These are phyloP conservation scores for Zygotorulaspora florentina DNA, from an alignment of 805 yeast species.

Conservation along the genomic window DNA sequence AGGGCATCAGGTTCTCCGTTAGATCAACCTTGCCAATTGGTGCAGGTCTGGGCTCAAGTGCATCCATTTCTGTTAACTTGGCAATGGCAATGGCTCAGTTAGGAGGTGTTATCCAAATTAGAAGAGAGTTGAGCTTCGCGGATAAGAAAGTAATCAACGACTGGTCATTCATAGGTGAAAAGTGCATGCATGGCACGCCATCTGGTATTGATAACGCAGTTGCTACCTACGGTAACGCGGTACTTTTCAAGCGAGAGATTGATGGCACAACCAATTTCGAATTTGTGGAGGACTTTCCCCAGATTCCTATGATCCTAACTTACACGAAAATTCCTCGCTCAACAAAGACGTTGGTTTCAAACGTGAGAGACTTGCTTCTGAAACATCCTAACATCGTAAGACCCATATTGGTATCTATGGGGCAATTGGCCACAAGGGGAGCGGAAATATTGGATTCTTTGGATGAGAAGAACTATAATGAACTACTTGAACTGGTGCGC, in stretches of 20 bases:
- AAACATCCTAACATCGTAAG: conserved; percentile 52
- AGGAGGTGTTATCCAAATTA: conserved; percentile 47
- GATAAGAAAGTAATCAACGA: conserved; percentile 63
- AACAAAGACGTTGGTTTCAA: conserved; percentile 77
- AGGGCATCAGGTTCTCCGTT: conserved; percentile 57
- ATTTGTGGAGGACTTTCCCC: conserved; percentile 52
- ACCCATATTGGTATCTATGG: conserved; percentile 72
- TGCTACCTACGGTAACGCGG: conserved; percentile 95
- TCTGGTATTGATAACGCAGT: conserved; percentile 96
- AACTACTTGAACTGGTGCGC: conserved; percentile 58
- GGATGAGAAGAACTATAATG: conserved; percentile 38
- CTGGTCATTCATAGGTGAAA: conserved; percentile 93
- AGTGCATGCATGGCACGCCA: conserved; percentile 94
- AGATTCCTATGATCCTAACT: conserved; percentile 67
- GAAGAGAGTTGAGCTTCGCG: conserved; percentile 34
- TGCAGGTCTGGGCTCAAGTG: conserved; percentile 95
- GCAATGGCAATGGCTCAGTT: conserved; percentile 66
- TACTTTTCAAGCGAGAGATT: conserved; percentile 64
- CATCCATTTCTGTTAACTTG: conserved; percentile 80
- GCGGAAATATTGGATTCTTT: conserved; percentile 39
- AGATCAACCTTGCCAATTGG: conserved; percentile 90
- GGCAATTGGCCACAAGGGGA: conserved; percentile 66
- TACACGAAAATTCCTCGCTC: conserved; percentile 85
- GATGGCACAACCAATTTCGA: conserved; percentile 30
- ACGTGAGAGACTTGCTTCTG: conserved; percentile 55